These are phyloP conservation scores for Populus hybrid DNA, from an alignment of 441 rosid genomes.

Conservation along the genomic window DNA sequence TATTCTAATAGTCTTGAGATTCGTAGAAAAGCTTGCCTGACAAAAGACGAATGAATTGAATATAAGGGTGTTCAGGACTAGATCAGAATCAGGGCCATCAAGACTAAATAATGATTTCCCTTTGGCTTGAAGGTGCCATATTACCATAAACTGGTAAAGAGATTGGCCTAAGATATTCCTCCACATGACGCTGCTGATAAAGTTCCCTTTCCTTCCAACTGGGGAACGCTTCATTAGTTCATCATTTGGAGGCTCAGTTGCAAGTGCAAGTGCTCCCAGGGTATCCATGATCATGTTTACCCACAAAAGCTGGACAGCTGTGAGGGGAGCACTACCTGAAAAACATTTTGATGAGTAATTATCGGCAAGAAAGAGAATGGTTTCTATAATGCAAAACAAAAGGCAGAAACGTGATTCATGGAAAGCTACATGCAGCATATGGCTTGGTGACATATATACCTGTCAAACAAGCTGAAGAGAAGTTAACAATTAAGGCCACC, in stretches of 20 bases:
- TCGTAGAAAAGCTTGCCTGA: slow-evolving; percentile 47
- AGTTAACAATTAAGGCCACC: slow-evolving; percentile 46
- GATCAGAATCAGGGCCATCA: slow-evolving; percentile 32
- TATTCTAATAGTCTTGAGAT: background rate
- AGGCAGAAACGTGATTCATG: background rate
- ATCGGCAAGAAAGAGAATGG: slow-evolving; percentile 14
- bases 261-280: slow-evolving; percentile 54
- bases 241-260: slow-evolving; percentile 44
- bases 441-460: slow-evolving; percentile 35
- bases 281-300: slow-evolving; percentile 62
- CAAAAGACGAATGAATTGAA: slow-evolving; percentile 56
- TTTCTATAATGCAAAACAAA: background rate
- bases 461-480: slow-evolving; percentile 57
- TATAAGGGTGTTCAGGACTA: slow-evolving; percentile 41
- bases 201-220: slow-evolving; percentile 41
- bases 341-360: slow-evolving; percentile 13
- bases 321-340: slow-evolving; percentile 44
- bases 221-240: slow-evolving; percentile 46
- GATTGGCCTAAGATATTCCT: slow-evolving; percentile 47
- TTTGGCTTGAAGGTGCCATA: slow-evolving; percentile 41
- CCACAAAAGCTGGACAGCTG: slow-evolving; percentile 59
- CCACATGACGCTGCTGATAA: slow-evolving; percentile 52
- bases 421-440: background rate
- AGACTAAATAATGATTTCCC: slow-evolving; percentile 39
- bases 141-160: slow-evolving; percentile 34